Evolutionary conservation across 352 stramenopile genomes (phyloP).

Genomic region (Phytophthora multivora): DNA sequence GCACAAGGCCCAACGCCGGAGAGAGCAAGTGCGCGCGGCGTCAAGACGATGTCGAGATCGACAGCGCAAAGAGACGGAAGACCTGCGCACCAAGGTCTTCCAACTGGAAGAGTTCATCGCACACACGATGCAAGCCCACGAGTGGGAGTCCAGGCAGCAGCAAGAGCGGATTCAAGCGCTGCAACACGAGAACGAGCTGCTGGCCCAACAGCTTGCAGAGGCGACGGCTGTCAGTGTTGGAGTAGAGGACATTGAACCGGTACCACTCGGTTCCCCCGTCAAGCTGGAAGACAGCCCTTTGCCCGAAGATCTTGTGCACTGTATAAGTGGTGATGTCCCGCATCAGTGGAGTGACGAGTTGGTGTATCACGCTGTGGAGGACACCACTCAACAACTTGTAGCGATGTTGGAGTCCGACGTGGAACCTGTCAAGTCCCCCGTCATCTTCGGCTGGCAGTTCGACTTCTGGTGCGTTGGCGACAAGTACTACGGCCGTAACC

Average conservation of each 20-base stretch:
- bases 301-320: constrained; percentile 26
- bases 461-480: constrained; percentile 60
- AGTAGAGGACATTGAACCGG: constrained; percentile 29
- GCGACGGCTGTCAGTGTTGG: neutral
- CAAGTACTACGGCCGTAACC: constrained; percentile 58
- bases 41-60: constrained; percentile 64
- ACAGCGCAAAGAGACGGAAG: constrained; percentile 69
- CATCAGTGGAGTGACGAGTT: constrained; percentile 36
- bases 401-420: constrained; percentile 45
- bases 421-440: constrained; percentile 41
- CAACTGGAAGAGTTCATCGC: constrained; percentile 72
- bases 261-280: constrained; percentile 25
- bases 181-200: constrained; percentile 48
- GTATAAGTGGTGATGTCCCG: constrained; percentile 18
- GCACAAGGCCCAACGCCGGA: constrained; percentile 63
- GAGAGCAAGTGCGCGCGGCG: constrained; percentile 66
- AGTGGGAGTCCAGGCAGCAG: constrained; percentile 54
- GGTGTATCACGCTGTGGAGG: constrained; percentile 36
- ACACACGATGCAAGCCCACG: constrained; percentile 61
- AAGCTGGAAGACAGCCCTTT: constrained; percentile 36
- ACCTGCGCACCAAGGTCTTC: constrained; percentile 72
- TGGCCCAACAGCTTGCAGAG: constrained; percentile 29
- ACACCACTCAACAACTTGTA: constrained; percentile 50
- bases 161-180: constrained; percentile 44
- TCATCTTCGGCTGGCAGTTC: constrained; percentile 70